A percentile compares a stretch with the other conserved stretches of the same genome.
These are phyloP conservation scores for Sporothrix protearum DNA, from an alignment of 2,329 filamentous ascomycete genomes.

Conservation along the genomic window DNA sequence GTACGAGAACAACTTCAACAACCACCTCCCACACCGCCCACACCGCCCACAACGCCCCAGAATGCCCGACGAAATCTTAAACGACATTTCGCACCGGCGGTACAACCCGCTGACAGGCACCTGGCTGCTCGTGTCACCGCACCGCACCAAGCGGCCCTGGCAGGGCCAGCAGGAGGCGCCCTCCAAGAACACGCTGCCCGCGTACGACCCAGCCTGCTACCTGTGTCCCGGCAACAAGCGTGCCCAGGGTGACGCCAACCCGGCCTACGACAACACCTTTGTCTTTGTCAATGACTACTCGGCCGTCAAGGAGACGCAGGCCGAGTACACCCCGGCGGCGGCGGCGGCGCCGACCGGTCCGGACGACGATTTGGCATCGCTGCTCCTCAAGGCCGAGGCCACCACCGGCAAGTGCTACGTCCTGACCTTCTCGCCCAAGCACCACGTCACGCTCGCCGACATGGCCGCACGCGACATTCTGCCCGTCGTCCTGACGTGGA, in stretches of 20 bases:
- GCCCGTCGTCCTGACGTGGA: slow-evolving; percentile 86
- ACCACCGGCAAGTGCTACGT: slow-evolving; percentile 97
- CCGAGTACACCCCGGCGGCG: slow-evolving; percentile 60
- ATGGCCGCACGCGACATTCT: slow-evolving; percentile 73
- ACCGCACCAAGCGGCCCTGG: slow-evolving; percentile 96
- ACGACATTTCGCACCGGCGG: slow-evolving; percentile 94
- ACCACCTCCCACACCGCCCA: slow-evolving; percentile 24
- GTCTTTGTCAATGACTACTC: slow-evolving; percentile 98
- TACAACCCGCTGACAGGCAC: slow-evolving; percentile 88
- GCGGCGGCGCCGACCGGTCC: slow-evolving; percentile 32
- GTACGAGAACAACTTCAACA: background rate
- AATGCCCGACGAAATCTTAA: slow-evolving; percentile 74
- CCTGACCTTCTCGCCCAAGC: slow-evolving; percentile 85
- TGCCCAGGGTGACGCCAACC: slow-evolving; percentile 82
- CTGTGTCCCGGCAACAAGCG: slow-evolving; percentile 88
- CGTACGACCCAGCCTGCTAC: slow-evolving; percentile 88
- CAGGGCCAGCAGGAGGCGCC: slow-evolving; percentile 79
- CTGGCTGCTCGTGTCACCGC: slow-evolving; percentile 92
- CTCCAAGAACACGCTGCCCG: slow-evolving; percentile 64
- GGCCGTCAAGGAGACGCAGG: slow-evolving; percentile 90
- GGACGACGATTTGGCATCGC: slow-evolving; percentile 55
- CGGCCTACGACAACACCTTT: slow-evolving; percentile 80
- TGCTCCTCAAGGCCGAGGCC: slow-evolving; percentile 75
- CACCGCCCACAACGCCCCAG: slow-evolving; percentile 30
- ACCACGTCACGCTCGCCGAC: slow-evolving; percentile 90